A percentile compares a stretch with the other conserved stretches of the same genome.
phyloP scores from a whole-genome alignment of 768 basidiomycete species.

The Leccinum subgranulosum region DNA sequence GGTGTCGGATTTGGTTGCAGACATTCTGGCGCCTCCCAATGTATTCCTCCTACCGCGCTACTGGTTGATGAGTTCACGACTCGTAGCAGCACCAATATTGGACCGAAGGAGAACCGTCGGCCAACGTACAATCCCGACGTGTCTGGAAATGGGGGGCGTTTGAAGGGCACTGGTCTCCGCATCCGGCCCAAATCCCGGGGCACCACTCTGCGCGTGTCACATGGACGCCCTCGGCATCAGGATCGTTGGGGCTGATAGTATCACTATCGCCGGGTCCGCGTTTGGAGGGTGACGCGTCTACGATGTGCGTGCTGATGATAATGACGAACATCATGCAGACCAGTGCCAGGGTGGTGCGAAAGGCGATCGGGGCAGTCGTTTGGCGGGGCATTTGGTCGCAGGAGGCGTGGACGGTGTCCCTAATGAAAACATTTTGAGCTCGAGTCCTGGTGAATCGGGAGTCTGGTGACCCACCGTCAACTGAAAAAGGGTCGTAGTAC shows the following conservation, averaged over 20 bases:
- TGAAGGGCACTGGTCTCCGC: slow-evolving; percentile 7
- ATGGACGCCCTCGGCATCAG: not conserved
- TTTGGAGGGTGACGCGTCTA: not conserved
- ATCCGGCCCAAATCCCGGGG: slow-evolving; percentile 10
- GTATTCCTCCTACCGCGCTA: not conserved
- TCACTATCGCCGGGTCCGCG: not conserved
- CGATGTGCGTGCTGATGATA: not conserved
- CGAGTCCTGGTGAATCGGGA: not conserved
- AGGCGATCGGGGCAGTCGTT: not conserved
- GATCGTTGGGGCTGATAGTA: not conserved
- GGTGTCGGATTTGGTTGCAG: not conserved
- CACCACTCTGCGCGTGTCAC: slow-evolving; percentile 3
- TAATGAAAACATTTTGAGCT: not conserved
- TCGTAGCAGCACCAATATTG: slow-evolving; percentile 16
- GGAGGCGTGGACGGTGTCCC: not conserved
- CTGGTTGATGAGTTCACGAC: not conserved
- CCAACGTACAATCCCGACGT: slow-evolving; percentile 6
- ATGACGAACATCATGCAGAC: not conserved
- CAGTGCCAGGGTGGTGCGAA: not conserved
- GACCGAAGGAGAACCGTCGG: not conserved
- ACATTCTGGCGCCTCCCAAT: not conserved
- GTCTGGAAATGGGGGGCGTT: slow-evolving; percentile 13
- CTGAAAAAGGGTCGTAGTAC: not conserved
- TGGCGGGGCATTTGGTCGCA: not conserved
- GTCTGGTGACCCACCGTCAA: not conserved